These are phyloP conservation scores for Neopestalotiopsis clavispora DNA, from an alignment of 2,329 filamentous ascomycete genomes.

Conservation along the genomic window DNA sequence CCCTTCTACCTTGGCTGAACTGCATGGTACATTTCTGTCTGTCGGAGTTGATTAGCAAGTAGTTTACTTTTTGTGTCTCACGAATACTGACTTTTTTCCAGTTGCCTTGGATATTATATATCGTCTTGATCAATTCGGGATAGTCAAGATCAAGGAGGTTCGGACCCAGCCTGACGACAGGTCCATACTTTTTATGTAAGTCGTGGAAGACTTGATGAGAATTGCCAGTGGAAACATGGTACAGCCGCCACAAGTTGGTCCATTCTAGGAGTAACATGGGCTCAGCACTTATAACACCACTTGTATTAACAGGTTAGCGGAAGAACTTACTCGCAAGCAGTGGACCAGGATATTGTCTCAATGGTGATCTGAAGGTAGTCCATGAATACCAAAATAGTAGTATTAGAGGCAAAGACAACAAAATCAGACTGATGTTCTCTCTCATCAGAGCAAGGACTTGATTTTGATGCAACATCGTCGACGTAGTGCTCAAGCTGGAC, in stretches of 20 bases:
- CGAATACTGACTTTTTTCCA: neutral
- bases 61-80: neutral
- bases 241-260: neutral
- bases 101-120: neutral
- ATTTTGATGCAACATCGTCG: neutral
- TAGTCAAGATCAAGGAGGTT: constrained; percentile 4
- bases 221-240: neutral
- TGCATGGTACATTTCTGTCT: constrained; percentile 44
- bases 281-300: neutral
- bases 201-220: neutral
- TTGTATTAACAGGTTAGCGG: neutral
- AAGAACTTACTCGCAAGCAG: neutral
- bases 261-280: neutral
- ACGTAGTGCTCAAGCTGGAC: neutral
- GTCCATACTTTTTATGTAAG: neutral
- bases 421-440: neutral
- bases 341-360: neutral
- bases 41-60: neutral
- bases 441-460: neutral
- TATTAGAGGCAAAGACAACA: neutral
- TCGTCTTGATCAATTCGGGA: neutral
- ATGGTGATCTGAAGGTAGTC: neutral
- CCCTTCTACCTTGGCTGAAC: constrained; percentile 38
- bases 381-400: neutral
- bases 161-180: neutral